Base-by-base conservation (phyloP, 1,284 basidiomycete species). In the Trichosporon sp. region DNA sequence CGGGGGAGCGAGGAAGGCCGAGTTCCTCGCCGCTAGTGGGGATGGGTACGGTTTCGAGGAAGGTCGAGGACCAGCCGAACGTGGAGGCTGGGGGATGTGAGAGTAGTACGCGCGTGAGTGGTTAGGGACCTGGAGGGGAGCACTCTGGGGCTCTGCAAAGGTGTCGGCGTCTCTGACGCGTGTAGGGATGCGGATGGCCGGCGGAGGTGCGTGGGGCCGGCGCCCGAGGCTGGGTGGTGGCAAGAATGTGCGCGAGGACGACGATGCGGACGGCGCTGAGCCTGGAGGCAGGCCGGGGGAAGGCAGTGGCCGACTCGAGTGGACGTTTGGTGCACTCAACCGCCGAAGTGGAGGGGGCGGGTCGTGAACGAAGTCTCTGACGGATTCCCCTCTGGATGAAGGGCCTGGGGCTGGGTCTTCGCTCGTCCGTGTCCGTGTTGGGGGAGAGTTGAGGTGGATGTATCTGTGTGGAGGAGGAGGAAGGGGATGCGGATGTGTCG, bases 331-430 rank as follows among this genome's bases (percentile, higher is more conserved):
- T 2, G 64, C 64, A 23, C 60, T 62, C 21, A 65, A 32, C 36
- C 64, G 64, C 32, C 64, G 64, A 13, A 65, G 58, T 11, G 64
- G 64, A 29, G 64, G 64, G 31, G 64, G 64, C 16, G 46, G 60
- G 37, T 58, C 60, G 64, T 65, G 64, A 7, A 64, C 62, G 57
- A 59, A 59, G 40, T 59, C 58, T 40, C 58, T 40, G 29, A 59
- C 25, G 27, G 58, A 54, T 54, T 54, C 49, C 25, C 49, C 49
- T 29, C 49, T 29, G 25, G 49, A 57, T n/a, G 49, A 54, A n/a
- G n/a, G n/a, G 25, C 25, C 31, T 13, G 49, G 49, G 16, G 16
- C 49, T 25, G 46, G 46, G 25, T 54, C 49, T 54, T 54, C 49
- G 27, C 49, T 54, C 25, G 25, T 29, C 10, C 49, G 49, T 29